phyloP scores from a whole-genome alignment of 768 basidiomycete species.

The Neoboletus brunneissimus region DNA sequence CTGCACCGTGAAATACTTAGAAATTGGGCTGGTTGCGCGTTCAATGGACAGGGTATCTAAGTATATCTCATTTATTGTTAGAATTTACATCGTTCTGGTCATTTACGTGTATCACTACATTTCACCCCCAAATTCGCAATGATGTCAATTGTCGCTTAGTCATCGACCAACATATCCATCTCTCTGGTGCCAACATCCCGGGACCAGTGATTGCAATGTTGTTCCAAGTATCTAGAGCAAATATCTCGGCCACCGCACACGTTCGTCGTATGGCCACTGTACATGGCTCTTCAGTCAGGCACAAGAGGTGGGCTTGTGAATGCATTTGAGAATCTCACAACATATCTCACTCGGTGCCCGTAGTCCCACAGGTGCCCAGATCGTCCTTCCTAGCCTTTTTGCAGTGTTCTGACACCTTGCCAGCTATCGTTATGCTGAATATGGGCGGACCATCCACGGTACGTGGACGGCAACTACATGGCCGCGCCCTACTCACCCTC shows the following conservation, averaged over 20 bases:
- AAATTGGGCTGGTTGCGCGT: background rate
- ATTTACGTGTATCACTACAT: background rate
- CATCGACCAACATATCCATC: conserved; percentile 2
- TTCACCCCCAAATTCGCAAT: too few relatives aligned
- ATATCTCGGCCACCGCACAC: conserved; percentile 21
- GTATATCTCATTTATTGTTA: conserved; percentile 6
- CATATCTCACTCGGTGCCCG: conserved; percentile 13
- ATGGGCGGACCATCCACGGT: conserved; percentile 98
- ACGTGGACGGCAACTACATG: conserved; percentile 25
- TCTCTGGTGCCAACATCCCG: background rate
- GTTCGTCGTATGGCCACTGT: conserved; percentile 46
- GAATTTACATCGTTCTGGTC: background rate
- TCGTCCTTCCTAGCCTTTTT: background rate
- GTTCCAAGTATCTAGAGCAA: conserved; percentile 17
- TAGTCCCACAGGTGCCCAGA: conserved; percentile 60
- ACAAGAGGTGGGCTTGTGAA: conserved; percentile 41
- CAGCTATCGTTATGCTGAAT: conserved; percentile 94
- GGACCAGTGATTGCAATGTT: conserved; percentile 28
- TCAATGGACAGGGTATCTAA: background rate
- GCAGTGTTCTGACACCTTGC: conserved; percentile 18
- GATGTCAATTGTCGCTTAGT: conserved; percentile 12
- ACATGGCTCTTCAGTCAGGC: conserved; percentile 36
- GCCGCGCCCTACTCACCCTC: conserved; percentile 1
- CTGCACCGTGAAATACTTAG: background rate
- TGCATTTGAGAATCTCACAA: background rate